Base-by-base conservation (phyloP, 306 rosid genomes). In the Albizia julibrissin region DNA sequence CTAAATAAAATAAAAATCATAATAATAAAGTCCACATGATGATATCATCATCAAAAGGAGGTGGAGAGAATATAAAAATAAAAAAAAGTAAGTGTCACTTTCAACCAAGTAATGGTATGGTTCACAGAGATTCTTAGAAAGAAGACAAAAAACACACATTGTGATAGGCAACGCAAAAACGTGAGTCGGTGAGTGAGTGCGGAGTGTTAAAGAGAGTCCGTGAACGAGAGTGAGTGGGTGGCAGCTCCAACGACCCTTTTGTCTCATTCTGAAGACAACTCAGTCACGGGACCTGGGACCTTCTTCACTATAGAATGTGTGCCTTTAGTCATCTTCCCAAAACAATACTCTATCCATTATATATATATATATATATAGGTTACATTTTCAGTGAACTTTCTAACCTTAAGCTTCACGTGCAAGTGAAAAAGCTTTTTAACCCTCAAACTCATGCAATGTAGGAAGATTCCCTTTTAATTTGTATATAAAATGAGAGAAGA, bases 231-330 rank as follows among this genome's bases (percentile, higher is more conserved):
- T 61, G 67, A 61, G 67, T 61, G 67, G 67, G 67, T 61, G 67
- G 34, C 11, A 42, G 69, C 80, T 40, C 39, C 70, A 16, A 10
- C 59, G 27, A 2, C 58, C 6, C 13, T 19, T 24, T 24, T 76
- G 72, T 42, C 80, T 61, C 29, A 61, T 76, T 61, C 72, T 24
- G 31, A 42, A 12, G 33, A 50, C 71, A 10, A 40, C 27, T 8
- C 19, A 22, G 5, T 76, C 80, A 76, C 80, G 80, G 42, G 80
- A 50, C 1, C 42, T 39, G 80, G 42, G 80, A 50, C 1, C 42
- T 39, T 24, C 67, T 61, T 24, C 5, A 37, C 1, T 37, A 76
- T 39, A 24, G 8, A 19, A 21, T 12, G 69, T 56, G 10, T 56
- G 40, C 1, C 40, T 37, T 37, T 37, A 37, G 40, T 54, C n/a